Conservation (phyloP, 2,329 filamentous ascomycete genomes). For the Verticillium isaacii region DNA sequence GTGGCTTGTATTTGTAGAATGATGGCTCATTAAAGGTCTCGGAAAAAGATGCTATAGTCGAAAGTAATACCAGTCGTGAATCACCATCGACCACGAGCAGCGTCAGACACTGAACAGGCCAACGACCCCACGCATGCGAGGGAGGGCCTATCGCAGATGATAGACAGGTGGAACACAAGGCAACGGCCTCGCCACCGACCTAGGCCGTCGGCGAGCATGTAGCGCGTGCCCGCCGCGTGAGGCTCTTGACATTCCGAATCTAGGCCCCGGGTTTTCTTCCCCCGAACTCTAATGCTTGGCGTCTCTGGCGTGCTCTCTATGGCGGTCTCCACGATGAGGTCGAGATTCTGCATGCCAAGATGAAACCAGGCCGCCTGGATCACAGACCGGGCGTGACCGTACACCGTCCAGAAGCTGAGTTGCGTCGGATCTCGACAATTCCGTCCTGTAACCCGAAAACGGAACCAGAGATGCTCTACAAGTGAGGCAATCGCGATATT, state of each 20-base stretch:
- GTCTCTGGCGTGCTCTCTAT: background rate
- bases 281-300: background rate
- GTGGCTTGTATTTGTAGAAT: background rate
- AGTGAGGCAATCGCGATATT: background rate
- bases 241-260: background rate
- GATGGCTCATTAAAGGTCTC: background rate
- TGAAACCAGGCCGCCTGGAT: background rate
- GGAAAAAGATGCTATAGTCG: background rate
- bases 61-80: background rate
- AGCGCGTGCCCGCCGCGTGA: background rate
- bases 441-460: background rate
- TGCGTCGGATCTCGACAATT: background rate
- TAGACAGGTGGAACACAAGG: background rate
- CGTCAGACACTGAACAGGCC: background rate
- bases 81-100: background rate
- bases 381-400: background rate
- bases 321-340: background rate
- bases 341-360: background rate
- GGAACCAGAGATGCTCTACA: background rate
- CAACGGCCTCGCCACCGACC: background rate
- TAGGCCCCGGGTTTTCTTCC: background rate
- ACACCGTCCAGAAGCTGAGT: background rate
- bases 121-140: background rate
- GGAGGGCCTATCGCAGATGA: background rate
- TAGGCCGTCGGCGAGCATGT: background rate